A percentile compares a stretch with the other conserved stretches of the same genome.
Evolutionary conservation across 2,329 filamentous ascomycete genomes (phyloP).

Genomic region (Penicillium sp.): DNA sequence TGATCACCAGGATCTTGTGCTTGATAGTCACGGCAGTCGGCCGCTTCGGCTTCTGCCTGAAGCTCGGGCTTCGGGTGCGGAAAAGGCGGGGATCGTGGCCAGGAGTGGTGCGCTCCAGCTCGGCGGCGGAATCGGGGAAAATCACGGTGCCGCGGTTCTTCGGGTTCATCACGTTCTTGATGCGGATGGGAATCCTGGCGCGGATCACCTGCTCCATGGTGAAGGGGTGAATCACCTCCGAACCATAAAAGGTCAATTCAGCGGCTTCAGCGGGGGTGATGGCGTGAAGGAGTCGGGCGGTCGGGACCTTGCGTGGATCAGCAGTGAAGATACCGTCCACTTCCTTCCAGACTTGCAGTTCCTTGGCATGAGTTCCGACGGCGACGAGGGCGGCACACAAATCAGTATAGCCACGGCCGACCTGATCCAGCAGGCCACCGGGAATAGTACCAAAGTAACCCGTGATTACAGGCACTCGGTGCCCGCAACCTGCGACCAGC

Average conservation of each 20-base stretch:
- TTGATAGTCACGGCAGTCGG: constrained; percentile 96
- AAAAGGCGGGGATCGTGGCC: constrained; percentile 61
- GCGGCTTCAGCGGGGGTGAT: constrained; percentile 96
- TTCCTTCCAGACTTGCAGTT: constrained; percentile 98
- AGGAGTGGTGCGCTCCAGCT: constrained; percentile 51
- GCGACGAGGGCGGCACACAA: constrained; percentile 90
- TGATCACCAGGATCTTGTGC: constrained; percentile 93
- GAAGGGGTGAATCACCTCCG: constrained; percentile 97
- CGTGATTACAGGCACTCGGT: constrained; percentile 76
- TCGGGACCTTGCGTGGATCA: constrained; percentile 87
- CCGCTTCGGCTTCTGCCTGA: constrained; percentile 64
- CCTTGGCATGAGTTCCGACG: constrained; percentile 80
- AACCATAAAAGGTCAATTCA: constrained; percentile 90
- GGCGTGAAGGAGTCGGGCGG: constrained; percentile 80
- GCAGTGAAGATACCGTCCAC: constrained; percentile 92
- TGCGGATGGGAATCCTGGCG: constrained; percentile 66
- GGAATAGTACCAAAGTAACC: constrained; percentile 95
- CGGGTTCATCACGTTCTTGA: constrained; percentile 71
- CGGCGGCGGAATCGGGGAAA: constrained; percentile 69
- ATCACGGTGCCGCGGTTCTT: constrained; percentile 64
- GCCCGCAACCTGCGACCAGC: constrained; percentile 65
- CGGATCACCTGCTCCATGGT: constrained; percentile 92
- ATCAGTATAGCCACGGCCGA: constrained; percentile 95
- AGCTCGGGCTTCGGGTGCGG: constrained; percentile 49
- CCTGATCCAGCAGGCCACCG: constrained; percentile 84